Evolutionary conservation across 2,329 filamentous ascomycete genomes (phyloP), one percentile per base, ranked within the genome.

Genomic region (Pyrenophora graminea): DNA sequence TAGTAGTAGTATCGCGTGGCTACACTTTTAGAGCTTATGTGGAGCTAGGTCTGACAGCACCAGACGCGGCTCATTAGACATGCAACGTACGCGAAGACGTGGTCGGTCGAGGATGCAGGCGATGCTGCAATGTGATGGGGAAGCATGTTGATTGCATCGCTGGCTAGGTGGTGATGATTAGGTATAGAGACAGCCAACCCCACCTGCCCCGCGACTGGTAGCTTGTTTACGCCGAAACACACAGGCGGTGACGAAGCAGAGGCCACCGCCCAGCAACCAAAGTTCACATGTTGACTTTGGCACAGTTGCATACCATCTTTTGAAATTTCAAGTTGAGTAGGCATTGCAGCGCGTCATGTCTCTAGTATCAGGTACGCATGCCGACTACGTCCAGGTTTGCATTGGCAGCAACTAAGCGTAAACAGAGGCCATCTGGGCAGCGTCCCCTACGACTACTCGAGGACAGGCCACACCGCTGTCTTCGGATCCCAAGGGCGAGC

Each of bases 401-500:
- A 31, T 2, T 3, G 39, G 9, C 39, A 32, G 12, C 25, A 17
- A 33, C 55, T 59, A 6, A 61, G 43, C 31, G 2, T 23, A 10
- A 31, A 40, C 64, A 87, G 85, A 85, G 58, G 80, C 81, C 72
- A 93, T 96, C 66, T 88, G 95, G 74, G 94, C 92, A 39, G 88
- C 94, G 25, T 84, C 88, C 58, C 94, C 94, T 46, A 85, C 85
- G 48, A 97, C 93, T 23, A 85, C 84, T 49, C 85, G 94, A 61
- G 93, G 92, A 52, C 88, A 92, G 72, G 88, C 93, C 53, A 97
- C 93, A 10, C 90, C 90, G 69, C 86, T 99, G 42, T 95, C 91
- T 32, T 84, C 86, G 37, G 93, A 97, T 74, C 77, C 87, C 57
- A 96, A 96, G 75, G 93, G 94, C 61, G 88, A 97, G 77, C 85